A percentile compares a stretch with the other conserved stretches of the same genome.
These are phyloP conservation scores for Diaporthe batatas DNA, from an alignment of 2,329 filamentous ascomycete species.

Conservation along the genomic window DNA sequence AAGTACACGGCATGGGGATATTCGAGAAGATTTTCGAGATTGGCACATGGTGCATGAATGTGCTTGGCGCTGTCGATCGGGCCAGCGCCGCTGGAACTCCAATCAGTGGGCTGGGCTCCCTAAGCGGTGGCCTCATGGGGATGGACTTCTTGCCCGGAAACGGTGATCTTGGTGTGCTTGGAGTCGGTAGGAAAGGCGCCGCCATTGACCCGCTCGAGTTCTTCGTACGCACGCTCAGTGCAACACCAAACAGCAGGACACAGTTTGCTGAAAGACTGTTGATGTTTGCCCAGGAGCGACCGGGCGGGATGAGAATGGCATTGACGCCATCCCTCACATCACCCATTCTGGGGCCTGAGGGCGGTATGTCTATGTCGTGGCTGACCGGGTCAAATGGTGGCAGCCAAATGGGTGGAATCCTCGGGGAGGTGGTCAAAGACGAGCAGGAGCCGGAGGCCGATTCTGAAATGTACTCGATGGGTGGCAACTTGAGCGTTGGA, in stretches of 20 bases:
- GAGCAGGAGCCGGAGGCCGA: constrained; percentile 34
- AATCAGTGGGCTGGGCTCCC: constrained; percentile 41
- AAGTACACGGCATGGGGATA: constrained; percentile 64
- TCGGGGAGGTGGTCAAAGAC: constrained; percentile 41
- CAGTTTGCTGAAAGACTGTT: constrained; percentile 60
- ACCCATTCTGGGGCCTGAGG: constrained; percentile 40
- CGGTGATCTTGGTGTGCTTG: constrained; percentile 51
- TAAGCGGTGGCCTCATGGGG: constrained; percentile 42
- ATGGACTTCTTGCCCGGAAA: constrained; percentile 51
- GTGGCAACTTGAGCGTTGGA: constrained; percentile 1
- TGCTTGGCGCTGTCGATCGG: constrained; percentile 54
- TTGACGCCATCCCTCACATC: constrained; percentile 50
- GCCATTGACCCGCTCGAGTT: constrained; percentile 58
- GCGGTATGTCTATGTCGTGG: constrained; percentile 25
- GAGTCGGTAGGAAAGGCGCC: constrained; percentile 50
- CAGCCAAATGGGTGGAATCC: constrained; percentile 27
- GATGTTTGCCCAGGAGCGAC: constrained; percentile 56
- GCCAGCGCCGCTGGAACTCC: constrained; percentile 46
- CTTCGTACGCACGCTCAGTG: constrained; percentile 59
- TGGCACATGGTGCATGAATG: constrained; percentile 59
- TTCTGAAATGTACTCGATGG: constrained; percentile 30
- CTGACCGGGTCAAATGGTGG: constrained; percentile 3
- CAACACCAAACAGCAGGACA: constrained; percentile 58
- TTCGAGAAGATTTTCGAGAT: constrained; percentile 66
- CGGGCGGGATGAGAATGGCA: constrained; percentile 53